These are phyloP conservation scores for Penicillium odoratum DNA, from an alignment of 495 filamentous ascomycete species.

Conservation along the genomic window DNA sequence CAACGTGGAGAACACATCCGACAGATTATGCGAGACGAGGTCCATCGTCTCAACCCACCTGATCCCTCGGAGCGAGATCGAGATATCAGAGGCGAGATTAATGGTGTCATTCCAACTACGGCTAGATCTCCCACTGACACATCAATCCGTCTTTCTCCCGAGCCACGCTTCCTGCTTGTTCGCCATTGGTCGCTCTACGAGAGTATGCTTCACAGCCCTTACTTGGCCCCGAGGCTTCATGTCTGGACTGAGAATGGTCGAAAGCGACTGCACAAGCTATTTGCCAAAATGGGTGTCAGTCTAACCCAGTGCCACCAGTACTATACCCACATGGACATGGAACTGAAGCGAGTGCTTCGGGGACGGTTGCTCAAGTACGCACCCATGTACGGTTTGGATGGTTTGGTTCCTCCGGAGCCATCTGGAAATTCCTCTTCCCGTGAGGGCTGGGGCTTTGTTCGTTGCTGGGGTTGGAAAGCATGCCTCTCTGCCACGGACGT, in stretches of 20 bases:
- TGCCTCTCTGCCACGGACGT: slow-evolving; percentile 91
- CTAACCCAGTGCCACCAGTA: slow-evolving; percentile 90
- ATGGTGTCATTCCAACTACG: slow-evolving; percentile 81
- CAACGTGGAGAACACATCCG: slow-evolving; percentile 81
- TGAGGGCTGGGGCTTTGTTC: slow-evolving; percentile 94
- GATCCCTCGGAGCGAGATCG: slow-evolving; percentile 59
- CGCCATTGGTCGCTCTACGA: slow-evolving; percentile 97
- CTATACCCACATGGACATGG: slow-evolving; percentile 99
- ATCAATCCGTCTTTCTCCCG: slow-evolving; percentile 87
- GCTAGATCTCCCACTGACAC: slow-evolving; percentile 87
- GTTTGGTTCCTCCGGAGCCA: slow-evolving; percentile 74
- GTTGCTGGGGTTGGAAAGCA: slow-evolving; percentile 97
- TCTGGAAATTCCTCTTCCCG: slow-evolving; percentile 52
- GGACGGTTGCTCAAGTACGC: slow-evolving; percentile 85
- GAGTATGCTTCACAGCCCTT: slow-evolving; percentile 96
- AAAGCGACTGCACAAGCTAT: slow-evolving; percentile 89
- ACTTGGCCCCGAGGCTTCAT: slow-evolving; percentile 86
- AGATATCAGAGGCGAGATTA: slow-evolving; percentile 57
- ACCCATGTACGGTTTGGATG: slow-evolving; percentile 86
- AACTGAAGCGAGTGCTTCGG: slow-evolving; percentile 86
- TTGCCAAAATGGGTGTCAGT: slow-evolving; percentile 98
- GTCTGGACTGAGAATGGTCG: slow-evolving; percentile 90
- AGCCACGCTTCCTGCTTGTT: slow-evolving; percentile 91
- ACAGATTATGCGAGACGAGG: slow-evolving; percentile 86
- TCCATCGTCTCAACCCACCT: slow-evolving; percentile 87